phyloP scores from a whole-genome alignment of 2,329 filamentous ascomycete species.

The Iodosphaeria phyllophila region DNA sequence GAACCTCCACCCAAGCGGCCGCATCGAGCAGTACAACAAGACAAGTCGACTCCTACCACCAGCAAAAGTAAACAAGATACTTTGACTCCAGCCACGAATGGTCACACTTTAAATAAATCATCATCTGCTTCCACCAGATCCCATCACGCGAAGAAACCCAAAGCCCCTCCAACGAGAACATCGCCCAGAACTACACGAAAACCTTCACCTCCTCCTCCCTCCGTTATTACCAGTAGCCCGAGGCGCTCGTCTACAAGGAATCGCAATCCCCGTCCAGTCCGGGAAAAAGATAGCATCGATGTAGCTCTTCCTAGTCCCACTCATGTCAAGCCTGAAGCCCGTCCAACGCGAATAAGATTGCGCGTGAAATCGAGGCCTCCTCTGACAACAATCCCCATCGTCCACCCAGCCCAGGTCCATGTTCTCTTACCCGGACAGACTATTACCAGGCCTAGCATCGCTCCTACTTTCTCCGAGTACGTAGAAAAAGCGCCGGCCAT shows the following conservation, averaged over 20 bases:
- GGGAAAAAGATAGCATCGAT: slow-evolving; percentile 14
- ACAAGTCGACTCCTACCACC: slow-evolving; percentile 18
- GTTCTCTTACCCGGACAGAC: slow-evolving; percentile 18
- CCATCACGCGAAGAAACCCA: slow-evolving; percentile 8
- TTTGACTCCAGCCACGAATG: slow-evolving; percentile 10
- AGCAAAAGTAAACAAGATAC: slow-evolving; percentile 12
- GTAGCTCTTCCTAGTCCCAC: slow-evolving; percentile 9
- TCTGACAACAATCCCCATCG: slow-evolving; percentile 34
- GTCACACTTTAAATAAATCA: slow-evolving; percentile 11
- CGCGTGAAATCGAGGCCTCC: slow-evolving; percentile 25
- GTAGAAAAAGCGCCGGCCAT: slow-evolving; percentile 29
- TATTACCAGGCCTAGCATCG: slow-evolving; percentile 26
- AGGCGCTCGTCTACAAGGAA: slow-evolving; percentile 20
- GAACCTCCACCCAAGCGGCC: slow-evolving; percentile 29
- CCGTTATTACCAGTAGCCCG: slow-evolving; percentile 15
- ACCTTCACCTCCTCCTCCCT: slow-evolving; percentile 21
- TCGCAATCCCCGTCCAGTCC: slow-evolving; percentile 23
- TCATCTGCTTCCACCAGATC: slow-evolving; percentile 6
- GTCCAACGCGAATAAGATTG: slow-evolving; percentile 24
- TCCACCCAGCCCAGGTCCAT: slow-evolving; percentile 39
- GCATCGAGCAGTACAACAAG: slow-evolving; percentile 25
- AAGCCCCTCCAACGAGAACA: slow-evolving; percentile 6
- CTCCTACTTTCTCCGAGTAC: slow-evolving; percentile 37
- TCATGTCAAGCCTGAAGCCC: slow-evolving; percentile 9
- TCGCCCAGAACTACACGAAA: slow-evolving; percentile 14